A percentile compares a stretch with the other conserved stretches of the same genome.
Evolutionary conservation across 352 stramenopile species (phyloP).

Genomic region (Globisporangium nunn): DNA sequence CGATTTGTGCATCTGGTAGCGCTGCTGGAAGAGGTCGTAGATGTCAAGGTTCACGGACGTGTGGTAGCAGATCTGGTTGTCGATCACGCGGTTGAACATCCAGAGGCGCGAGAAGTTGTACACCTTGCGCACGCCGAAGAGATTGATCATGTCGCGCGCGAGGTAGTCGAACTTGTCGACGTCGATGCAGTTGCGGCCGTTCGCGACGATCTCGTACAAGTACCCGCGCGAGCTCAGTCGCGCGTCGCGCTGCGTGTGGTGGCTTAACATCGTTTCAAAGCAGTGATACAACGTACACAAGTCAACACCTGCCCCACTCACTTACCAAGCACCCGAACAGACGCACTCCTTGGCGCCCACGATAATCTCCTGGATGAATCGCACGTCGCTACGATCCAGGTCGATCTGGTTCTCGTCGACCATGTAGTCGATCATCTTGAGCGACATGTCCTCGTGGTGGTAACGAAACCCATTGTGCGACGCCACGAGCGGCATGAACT

Average conservation of each 20-base stretch:
- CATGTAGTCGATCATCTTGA: conserved; percentile 75
- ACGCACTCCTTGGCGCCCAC: conserved; percentile 68
- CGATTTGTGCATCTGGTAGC: conserved; percentile 77
- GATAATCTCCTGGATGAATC: conserved; percentile 77
- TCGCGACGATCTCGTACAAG: conserved; percentile 89
- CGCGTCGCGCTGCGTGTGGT: conserved; percentile 25
- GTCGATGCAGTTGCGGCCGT: conserved; percentile 88
- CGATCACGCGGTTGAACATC: conserved; percentile 83
- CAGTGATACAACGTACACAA: not conserved
- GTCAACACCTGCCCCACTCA: not conserved
- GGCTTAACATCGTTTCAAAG: conserved; percentile 15
- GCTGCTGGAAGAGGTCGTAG: conserved; percentile 87
- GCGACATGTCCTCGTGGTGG: conserved; percentile 80
- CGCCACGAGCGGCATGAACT: conserved; percentile 75
- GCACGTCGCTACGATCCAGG: conserved; percentile 52
- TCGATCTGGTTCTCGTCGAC: conserved; percentile 80
- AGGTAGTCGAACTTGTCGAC: conserved; percentile 92
- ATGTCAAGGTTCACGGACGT: conserved; percentile 83
- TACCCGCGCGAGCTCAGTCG: conserved; percentile 59
- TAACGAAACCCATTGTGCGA: conserved; percentile 31
- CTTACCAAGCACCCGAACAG: not conserved
- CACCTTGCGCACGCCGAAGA: conserved; percentile 72
- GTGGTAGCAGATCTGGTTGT: conserved; percentile 86
- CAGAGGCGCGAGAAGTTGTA: conserved; percentile 76
- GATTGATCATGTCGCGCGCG: conserved; percentile 79